Evolutionary conservation across 768 basidiomycete species (phyloP), one percentile per base, ranked within the genome.

Genomic region (Gyrodon lividus): DNA sequence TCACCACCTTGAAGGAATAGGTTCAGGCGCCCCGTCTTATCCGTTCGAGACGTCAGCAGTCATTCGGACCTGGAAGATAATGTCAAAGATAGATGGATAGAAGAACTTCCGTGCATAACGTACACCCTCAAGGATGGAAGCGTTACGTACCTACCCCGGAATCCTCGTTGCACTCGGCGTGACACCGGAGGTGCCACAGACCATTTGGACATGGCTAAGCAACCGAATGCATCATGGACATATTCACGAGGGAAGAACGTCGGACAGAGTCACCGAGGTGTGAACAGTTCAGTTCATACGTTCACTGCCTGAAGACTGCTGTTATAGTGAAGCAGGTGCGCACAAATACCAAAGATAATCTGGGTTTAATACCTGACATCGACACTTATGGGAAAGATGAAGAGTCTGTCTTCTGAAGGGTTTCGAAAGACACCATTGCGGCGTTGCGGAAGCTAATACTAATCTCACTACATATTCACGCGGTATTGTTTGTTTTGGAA

Each of bases 401-500:
- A 28, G 28, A 28, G 20, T 17, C 19, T 19, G 20, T 9, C 22
- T 51, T 41, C 50, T 49, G 60, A 48, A 46, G 24, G 41, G 51
- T 51, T 56, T 55, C 48, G 43, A 40, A 17, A 47, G 5, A 17
- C 23, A 42, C 41, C 23, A 9, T 35, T 35, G 24, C 28, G 16
- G 12, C 35, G 43, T 43, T 43, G 28, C 19, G 23, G 41, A 43
- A 43, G 42, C 2, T 5, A 22, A 5, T 0, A 16, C 3, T 28
- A 26, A 22, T 33, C 17, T n/a, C 30, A 17, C 26, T 12, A 46
- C n/a, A 22, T 46, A 49, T 54, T 59, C 55, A 49, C 17, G 55
- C 59, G 56, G 49, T 16, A 47, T 53, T 57, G 44, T 57, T 64
- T 63, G 57, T 43, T 50, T 51, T 41, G 2, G 46, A 52, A 50